Evolutionary conservation across 129 eudicot species (phyloP), one percentile per base, ranked within the genome.

Genomic region (Ambrosia trifida): DNA sequence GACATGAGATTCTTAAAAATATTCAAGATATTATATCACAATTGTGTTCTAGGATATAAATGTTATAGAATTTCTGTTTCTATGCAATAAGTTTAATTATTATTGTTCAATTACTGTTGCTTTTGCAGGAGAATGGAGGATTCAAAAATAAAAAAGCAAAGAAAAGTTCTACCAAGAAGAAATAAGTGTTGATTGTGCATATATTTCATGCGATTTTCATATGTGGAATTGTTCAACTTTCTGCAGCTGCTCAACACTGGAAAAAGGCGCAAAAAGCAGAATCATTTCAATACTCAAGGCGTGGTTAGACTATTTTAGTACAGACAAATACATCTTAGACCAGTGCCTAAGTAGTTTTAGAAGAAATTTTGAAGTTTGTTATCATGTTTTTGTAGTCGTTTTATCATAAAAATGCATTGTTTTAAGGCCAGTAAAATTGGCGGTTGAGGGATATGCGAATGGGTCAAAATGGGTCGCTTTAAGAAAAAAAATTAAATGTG

Each of bases 121-220:
- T n/a, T 38, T 13, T 70, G 70, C 91, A 87, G 96, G 94, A 85
- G 35, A 85, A 76, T 60, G 89, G 89, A 49, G 84, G 87, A 18
- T 87, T 67, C 64, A 81, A 81, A 73, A 81, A 43, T 49, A 46
- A 77, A 43, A 83, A 72, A 52, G 43, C 58, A 47, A 84, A 82
- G 90, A 83, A 70, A 78, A 43, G 79, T 56, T 45, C 75, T 20
- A 30, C 72, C 38, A 88, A 82, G 88, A 88, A 76, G 70, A 88
- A 80, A 76, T 75, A 60, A 31, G 41, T 44, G 28, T 61, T 13
- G 61, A 51, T 41, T 12, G 47, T 49, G 32, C 12, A 12, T 19
- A 61, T 53, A 57, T 57, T 20, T 13, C 40, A 57, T 57, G 40
- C 31, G 64, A 30, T 59, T 31, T 30, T 31, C 18, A 11, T 31